phyloP scores from a whole-genome alignment of 768 basidiomycete genomes.

The Kwoniella dejecticola region DNA sequence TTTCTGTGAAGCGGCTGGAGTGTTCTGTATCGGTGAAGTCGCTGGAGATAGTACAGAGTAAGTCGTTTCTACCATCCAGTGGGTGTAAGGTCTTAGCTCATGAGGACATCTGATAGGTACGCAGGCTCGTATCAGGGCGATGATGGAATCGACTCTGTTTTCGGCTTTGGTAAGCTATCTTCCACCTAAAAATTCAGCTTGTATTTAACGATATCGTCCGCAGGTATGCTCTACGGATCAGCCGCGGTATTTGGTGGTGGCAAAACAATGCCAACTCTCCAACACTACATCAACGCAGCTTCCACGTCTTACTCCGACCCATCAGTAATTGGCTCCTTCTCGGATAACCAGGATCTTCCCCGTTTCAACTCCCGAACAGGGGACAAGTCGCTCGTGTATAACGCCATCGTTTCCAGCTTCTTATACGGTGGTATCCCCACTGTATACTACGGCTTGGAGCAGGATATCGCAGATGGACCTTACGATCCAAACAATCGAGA shows the following conservation, averaged over 20 bases:
- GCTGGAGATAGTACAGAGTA: constrained; percentile 25
- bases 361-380: constrained; percentile 37
- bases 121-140: constrained; percentile 31
- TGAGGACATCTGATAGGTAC: constrained; percentile 8
- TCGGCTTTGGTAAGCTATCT: constrained; percentile 36
- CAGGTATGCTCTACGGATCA: constrained; percentile 26
- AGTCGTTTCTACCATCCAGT: background rate
- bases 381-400: constrained; percentile 33
- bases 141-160: constrained; percentile 40
- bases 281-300: constrained; percentile 19
- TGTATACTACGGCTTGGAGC: constrained; percentile 47
- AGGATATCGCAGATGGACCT: constrained; percentile 34
- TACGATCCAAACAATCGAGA: constrained; percentile 40
- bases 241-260: constrained; percentile 18
- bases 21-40: constrained; percentile 47
- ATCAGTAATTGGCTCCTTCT: constrained; percentile 32
- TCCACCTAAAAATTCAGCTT: background rate
- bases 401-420: constrained; percentile 38
- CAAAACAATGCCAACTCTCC: constrained; percentile 18
- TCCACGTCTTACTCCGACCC: constrained; percentile 28
- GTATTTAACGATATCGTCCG: too few relatives aligned
- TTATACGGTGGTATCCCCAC: constrained; percentile 42
- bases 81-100: background rate
- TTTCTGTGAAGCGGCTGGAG: constrained; percentile 34
- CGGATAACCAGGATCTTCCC: constrained; percentile 48